Evolutionary conservation across 768 basidiomycete species (phyloP), one percentile per base, ranked within the genome.

Genomic region (Tephrocybe sp.): DNA sequence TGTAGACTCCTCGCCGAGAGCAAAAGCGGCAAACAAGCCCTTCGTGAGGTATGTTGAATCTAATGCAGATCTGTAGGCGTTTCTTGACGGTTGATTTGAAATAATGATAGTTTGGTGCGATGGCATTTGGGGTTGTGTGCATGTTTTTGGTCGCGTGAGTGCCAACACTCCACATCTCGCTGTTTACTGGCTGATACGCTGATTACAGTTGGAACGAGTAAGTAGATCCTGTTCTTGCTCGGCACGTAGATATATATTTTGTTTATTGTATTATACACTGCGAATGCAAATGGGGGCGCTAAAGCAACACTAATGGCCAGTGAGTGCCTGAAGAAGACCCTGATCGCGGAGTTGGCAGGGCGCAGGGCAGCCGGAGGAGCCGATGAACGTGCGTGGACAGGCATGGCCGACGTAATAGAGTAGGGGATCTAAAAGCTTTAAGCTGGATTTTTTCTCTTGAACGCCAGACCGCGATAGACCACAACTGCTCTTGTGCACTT

Each of bases 81-180:
- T 50, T 41, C 50, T 43, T 50, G 40, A 48, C 45, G 36, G 26
- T n/a, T 30, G 37, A 28, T 40, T 50, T 4, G 7, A 37, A 32
- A 41, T 56, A 3, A 23, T 67, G 58, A 55, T 68, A 95, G 92
- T 94, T 95, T 71, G 86, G 78, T 53, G 93, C 92, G 53, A 95
- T 96, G 93, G 82, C 82, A 42, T 80, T 96, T 67, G 93, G 93
- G 25, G 93, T 95, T 58, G 66, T 80, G 64, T 94, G 92, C 75
- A 96, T 96, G 93, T 86, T 92, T 67, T 67, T 89, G 64, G 90
- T 93, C 66, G 90, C 90, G 88, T 93, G 79, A 83, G 89, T 81
- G 58, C 45, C 55, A 34, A 3, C 41, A 25, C 11, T 45, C n/a
- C 14, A 52, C 11, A 43, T 47, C 23, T 32, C 4, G 8, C 39